These are phyloP conservation scores for Podospora pseudocomata DNA, from an alignment of 495 filamentous ascomycete genomes.

Conservation along the genomic window DNA sequence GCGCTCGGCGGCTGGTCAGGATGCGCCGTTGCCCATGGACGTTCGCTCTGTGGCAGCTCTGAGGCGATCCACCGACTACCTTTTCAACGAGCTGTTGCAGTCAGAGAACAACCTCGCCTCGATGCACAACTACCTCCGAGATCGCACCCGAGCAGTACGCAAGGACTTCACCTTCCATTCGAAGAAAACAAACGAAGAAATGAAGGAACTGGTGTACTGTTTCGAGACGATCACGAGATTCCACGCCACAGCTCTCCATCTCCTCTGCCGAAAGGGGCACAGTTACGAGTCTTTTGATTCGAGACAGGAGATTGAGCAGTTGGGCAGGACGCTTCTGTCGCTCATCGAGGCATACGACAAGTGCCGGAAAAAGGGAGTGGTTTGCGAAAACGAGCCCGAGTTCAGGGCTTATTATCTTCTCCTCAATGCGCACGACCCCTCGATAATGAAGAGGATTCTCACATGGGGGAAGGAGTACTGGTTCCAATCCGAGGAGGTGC, in stretches of 20 bases:
- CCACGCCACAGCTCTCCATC: constrained; percentile 82
- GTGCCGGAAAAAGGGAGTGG: constrained; percentile 47
- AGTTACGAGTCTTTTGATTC: constrained; percentile 70
- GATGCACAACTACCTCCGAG: constrained; percentile 88
- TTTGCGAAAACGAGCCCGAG: constrained; percentile 72
- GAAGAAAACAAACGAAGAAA: constrained; percentile 53
- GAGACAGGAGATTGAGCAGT: constrained; percentile 89
- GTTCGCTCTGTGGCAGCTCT: constrained; percentile 77
- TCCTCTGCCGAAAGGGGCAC: constrained; percentile 63
- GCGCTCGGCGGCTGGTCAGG: constrained; percentile 86
- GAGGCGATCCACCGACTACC: constrained; percentile 73
- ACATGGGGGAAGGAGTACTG: constrained; percentile 74
- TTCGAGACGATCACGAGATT: constrained; percentile 89
- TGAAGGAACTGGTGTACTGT: constrained; percentile 70
- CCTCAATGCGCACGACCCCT: constrained; percentile 72
- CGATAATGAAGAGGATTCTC: constrained; percentile 70
- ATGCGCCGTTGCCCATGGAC: constrained; percentile 87
- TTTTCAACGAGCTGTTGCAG: constrained; percentile 70
- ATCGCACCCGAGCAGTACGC: constrained; percentile 84
- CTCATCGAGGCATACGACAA: constrained; percentile 87
- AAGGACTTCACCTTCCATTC: constrained; percentile 93
- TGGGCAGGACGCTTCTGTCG: constrained; percentile 81
- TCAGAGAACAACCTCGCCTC: constrained; percentile 59
- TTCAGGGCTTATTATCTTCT: constrained; percentile 88
- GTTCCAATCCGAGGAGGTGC: constrained; percentile 56